A percentile compares a stretch with the other conserved stretches of the same genome.
phyloP scores from a whole-genome alignment of 257 asterid genomes.

The Cruciata laevipes region DNA sequence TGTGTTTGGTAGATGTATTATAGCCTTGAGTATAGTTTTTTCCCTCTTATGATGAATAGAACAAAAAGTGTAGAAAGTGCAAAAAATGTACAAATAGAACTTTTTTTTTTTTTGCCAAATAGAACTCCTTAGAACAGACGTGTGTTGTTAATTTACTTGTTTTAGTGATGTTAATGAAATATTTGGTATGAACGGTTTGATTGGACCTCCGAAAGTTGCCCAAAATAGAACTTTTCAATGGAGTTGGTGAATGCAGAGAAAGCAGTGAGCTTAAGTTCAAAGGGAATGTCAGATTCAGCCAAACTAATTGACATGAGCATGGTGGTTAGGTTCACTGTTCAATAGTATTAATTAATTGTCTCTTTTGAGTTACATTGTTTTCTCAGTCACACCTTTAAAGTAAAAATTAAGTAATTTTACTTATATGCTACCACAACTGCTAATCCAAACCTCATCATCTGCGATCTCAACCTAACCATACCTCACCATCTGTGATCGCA shows the following conservation, averaged over 20 bases:
- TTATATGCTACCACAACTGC: too few species aligned
- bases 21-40: background rate
- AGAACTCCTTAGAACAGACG: background rate
- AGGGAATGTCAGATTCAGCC: background rate
- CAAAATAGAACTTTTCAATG: background rate
- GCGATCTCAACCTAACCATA: too few species aligned
- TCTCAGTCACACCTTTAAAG: too few species aligned
- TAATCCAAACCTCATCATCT: too few species aligned
- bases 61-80: background rate
- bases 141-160: background rate
- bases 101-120: too few species aligned
- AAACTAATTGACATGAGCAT: background rate
- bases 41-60: background rate
- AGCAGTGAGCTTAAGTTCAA: background rate
- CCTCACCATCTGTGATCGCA: too few species aligned
- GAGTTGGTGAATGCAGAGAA: background rate
- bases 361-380: too few species aligned
- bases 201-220: background rate
- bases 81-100: background rate
- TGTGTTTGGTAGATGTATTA: conserved; percentile 1
- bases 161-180: background rate
- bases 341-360: too few species aligned
- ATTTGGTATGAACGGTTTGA: background rate
- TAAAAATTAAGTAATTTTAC: too few species aligned
- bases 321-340: background rate